These are phyloP conservation scores for Collybia sordida DNA, from an alignment of 768 basidiomycete species.

Conservation along the genomic window DNA sequence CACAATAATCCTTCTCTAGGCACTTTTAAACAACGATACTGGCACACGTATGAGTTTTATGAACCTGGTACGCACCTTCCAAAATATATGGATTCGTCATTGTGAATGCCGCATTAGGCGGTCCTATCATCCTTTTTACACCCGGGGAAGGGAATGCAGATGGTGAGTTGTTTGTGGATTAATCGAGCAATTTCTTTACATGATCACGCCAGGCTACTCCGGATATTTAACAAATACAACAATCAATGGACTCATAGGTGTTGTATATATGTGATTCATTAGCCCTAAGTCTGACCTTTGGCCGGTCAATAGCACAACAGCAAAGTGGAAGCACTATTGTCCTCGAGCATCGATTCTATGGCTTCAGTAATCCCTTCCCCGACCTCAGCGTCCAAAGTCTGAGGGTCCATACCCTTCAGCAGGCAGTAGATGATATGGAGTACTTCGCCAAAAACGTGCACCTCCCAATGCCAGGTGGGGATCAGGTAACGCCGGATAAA, in stretches of 20 bases:
- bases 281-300: not conserved
- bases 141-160: constrained; percentile 65
- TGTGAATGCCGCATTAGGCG: constrained; percentile 31
- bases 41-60: constrained; percentile 70
- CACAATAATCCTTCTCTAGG: constrained; percentile 57
- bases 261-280: not conserved
- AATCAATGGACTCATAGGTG: constrained; percentile 58
- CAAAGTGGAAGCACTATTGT: constrained; percentile 62
- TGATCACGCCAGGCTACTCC: constrained; percentile 32
- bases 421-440: constrained; percentile 71
- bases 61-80: constrained; percentile 36
- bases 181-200: constrained; percentile 1
- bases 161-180: constrained; percentile 25
- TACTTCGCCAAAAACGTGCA: constrained; percentile 68
- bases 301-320: constrained; percentile 48
- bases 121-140: constrained; percentile 63
- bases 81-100: not conserved
- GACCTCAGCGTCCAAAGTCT: constrained; percentile 61
- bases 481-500: constrained; percentile 55
- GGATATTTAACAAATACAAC: constrained; percentile 65
- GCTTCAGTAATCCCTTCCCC: constrained; percentile 67
- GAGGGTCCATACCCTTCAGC: constrained; percentile 63
- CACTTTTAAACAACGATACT: constrained; percentile 78
- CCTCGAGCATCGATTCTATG: constrained; percentile 75
- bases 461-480: constrained; percentile 67